Evolutionary conservation across 2,329 filamentous ascomycete genomes (phyloP), one percentile per base, ranked within the genome.

Genomic region (Penicillium concentricum): DNA sequence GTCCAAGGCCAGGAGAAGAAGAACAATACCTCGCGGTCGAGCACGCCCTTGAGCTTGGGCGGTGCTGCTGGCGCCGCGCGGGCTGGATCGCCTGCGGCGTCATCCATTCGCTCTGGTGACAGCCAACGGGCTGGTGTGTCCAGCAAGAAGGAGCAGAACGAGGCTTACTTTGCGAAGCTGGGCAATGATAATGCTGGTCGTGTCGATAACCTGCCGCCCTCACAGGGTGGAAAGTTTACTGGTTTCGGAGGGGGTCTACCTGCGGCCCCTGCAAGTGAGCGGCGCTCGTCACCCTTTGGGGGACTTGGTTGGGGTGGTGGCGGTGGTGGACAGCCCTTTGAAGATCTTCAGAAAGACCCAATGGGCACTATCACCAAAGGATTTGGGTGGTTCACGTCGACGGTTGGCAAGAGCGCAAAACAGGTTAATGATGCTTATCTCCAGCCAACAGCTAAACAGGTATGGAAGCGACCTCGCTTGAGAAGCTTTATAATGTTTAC

Each of bases 341-440:
- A 94, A 53, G 93, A 97, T 53, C 85, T 97, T 70, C 91, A 96
- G 74, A 90, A 87, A 71, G 94, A 99, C 72, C 92, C 94, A 0
- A 81, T 97, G 61, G 92, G 85, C 1, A 92, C 93, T 16, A 76
- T 99, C 66, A 91, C 87, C 28, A 97, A 96, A 76, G 90, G 93
- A 0, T 95, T 97, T 68, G 93, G 93, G 9, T 97, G 94, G 92
- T 91, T 97, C 69, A 85, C 91, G 18, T 89, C 86, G 34, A 92
- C 91, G 13, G 91, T 97, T 41, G 87, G 87, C 26, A 96, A 94
- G 81, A 90, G 90, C 62, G 94, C 92, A 37, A 95, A 96, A 80
- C 90, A 86, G 16, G 88, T 97, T 24, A 96, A 97, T 72, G 89
- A 94, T 64, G 86, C 88, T 34, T 97, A 91, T 77, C 91, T 99